A percentile compares a stretch with the other conserved stretches of the same genome.
phyloP scores from a whole-genome alignment of 192 early-diverging fungal genomes.

The Dispira parvispora region DNA sequence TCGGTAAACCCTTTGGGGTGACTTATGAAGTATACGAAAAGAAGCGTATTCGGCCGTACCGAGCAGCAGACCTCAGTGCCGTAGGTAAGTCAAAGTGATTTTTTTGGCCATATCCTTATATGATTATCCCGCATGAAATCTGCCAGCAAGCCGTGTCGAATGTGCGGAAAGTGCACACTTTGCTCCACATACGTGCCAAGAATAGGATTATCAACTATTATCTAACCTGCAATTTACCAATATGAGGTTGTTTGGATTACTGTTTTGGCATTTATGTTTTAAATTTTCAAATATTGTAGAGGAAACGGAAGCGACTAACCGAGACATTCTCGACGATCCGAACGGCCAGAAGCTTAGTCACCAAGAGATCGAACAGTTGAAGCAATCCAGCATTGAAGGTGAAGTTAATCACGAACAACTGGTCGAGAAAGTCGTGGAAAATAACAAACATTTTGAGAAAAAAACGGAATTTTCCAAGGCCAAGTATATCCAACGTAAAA shows the following conservation, averaged over 20 bases:
- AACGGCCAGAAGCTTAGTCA: constrained; percentile 62
- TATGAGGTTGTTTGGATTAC: too few species aligned
- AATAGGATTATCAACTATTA: too few species aligned
- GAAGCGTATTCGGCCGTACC: constrained; percentile 24
- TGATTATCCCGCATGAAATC: too few species aligned
- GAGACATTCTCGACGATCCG: constrained; percentile 55
- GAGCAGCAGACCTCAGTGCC: constrained; percentile 16
- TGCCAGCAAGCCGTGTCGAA: too few species aligned
- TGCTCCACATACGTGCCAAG: too few species aligned
- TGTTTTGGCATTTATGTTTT: too few species aligned
- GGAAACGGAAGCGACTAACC: constrained; percentile 67
- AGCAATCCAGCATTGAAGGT: constrained; percentile 49
- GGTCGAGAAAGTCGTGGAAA: constrained; percentile 62
- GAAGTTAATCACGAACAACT: constrained; percentile 48
- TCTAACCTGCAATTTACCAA: too few species aligned
- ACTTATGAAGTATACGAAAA: constrained; percentile 67
- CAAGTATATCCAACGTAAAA: constrained; percentile 83
- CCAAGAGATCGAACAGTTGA: constrained; percentile 70
- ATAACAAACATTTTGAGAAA: constrained; percentile 68
- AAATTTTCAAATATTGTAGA: constrained; percentile 22
- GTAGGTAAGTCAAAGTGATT: constrained; percentile 18
- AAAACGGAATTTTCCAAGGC: constrained; percentile 94
- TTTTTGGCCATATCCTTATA: too few species aligned
- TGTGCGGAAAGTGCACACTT: too few species aligned
- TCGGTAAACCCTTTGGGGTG: constrained; percentile 66